Evolutionary conservation across 1,284 basidiomycete genomes (phyloP).

Genomic region (Ceratobasidium theobromae): DNA sequence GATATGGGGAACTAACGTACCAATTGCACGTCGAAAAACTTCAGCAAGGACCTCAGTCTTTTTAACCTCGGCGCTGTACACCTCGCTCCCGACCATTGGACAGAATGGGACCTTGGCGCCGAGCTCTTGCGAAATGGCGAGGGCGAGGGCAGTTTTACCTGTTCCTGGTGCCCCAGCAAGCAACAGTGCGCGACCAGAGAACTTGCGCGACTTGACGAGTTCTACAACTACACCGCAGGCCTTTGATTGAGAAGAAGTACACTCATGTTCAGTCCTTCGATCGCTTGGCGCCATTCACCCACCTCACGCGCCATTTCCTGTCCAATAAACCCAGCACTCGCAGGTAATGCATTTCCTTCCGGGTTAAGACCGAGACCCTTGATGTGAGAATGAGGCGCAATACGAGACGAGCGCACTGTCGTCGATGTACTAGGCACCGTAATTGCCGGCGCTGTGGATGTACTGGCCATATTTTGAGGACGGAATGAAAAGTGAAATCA

Average conservation of each 20-base stretch:
- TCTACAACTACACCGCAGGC: constrained; percentile 92
- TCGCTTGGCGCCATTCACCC: constrained; percentile 34
- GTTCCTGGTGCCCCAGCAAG: constrained; percentile 91
- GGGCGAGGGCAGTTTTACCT: constrained; percentile 92
- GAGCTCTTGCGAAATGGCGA: constrained; percentile 92
- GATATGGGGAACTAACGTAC: constrained; percentile 52
- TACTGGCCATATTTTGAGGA: constrained; percentile 18
- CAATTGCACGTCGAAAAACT: constrained; percentile 92
- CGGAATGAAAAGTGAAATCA: neutral
- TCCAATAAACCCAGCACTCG: constrained; percentile 87
- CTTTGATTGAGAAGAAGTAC: no score
- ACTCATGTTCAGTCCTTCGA: neutral
- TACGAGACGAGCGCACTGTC: constrained; percentile 65
- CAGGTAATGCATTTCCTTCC: constrained; percentile 72
- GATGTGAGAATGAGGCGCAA: constrained; percentile 92
- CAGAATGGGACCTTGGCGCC: constrained; percentile 97
- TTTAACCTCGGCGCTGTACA: constrained; percentile 96
- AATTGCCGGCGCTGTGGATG: constrained; percentile 10
- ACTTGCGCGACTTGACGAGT: constrained; percentile 85
- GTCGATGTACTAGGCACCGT: constrained; percentile 6
- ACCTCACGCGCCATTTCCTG: constrained; percentile 91
- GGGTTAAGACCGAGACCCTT: constrained; percentile 90
- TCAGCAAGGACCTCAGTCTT: constrained; percentile 99
- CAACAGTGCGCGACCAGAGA: constrained; percentile 86
- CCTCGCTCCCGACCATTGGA: constrained; percentile 97